Evolutionary conservation across 805 yeast species (phyloP).

Genomic region (Hagleromyces aurorensis): DNA sequence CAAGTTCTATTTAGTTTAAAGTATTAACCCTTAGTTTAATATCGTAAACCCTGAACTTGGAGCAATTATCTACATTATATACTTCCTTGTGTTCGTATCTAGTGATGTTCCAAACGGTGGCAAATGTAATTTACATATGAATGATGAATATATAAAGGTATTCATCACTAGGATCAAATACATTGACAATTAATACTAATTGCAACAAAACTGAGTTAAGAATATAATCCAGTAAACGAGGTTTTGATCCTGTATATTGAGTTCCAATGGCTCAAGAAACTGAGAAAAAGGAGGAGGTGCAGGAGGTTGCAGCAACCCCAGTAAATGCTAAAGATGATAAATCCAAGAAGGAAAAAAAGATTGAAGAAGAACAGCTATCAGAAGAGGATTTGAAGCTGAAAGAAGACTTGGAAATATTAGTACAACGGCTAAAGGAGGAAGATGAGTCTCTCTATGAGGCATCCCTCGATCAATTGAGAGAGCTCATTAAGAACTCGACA

Average conservation of each 20-base stretch:
- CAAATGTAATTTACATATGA: slow-evolving; percentile 3
- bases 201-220: too few species aligned
- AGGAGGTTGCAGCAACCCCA: slow-evolving; percentile 8
- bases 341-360: slow-evolving; percentile 22
- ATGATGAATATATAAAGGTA: slow-evolving; percentile 1
- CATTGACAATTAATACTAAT: slow-evolving; percentile 1
- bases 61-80: too few species aligned
- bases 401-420: slow-evolving; percentile 77
- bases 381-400: slow-evolving; percentile 91
- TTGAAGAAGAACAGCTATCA: slow-evolving; percentile 72
- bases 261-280: slow-evolving; percentile 13
- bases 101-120: slow-evolving; percentile 5
- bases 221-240: too few species aligned
- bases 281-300: slow-evolving; percentile 10
- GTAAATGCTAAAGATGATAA: slow-evolving; percentile 11
- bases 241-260: too few species aligned
- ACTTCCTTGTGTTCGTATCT: too few species aligned
- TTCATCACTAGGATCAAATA: neutral
- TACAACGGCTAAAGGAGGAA: slow-evolving; percentile 62
- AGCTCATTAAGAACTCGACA: slow-evolving; percentile 81
- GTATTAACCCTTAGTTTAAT: too few species aligned
- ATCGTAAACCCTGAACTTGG: too few species aligned
- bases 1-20: too few species aligned
- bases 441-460: slow-evolving; percentile 41
- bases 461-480: slow-evolving; percentile 64